These are phyloP conservation scores for Cyclotella baltica DNA, from an alignment of 108 stramenopile species.

Conservation along the genomic window DNA sequence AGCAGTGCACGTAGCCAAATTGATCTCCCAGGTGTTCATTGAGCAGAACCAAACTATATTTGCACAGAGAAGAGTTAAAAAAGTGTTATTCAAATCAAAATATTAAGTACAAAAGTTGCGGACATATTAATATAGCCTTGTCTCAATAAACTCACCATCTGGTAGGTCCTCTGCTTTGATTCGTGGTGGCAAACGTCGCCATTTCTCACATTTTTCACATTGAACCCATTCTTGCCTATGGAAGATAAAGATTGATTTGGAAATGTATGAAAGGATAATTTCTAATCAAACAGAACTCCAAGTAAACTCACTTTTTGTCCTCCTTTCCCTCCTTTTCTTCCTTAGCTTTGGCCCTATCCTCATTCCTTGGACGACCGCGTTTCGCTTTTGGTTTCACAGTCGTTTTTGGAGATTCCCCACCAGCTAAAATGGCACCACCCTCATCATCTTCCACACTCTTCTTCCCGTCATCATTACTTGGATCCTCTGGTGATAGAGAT, in stretches of 20 bases:
- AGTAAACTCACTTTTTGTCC: conserved; percentile 19
- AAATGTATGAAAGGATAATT: not conserved
- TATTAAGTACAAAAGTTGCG: too few relatives aligned
- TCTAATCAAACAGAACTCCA: not conserved
- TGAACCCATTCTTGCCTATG: conserved; percentile 87
- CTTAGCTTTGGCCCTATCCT: conserved; percentile 39
- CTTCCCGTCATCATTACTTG: conserved; percentile 1
- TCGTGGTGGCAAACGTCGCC: conserved; percentile 80
- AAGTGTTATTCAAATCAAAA: too few relatives aligned
- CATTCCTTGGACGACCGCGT: conserved; percentile 58
- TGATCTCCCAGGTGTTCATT: conserved; percentile 88
- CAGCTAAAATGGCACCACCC: conserved; percentile 1
- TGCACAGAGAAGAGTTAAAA: too few relatives aligned
- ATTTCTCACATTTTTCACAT: conserved; percentile 89
- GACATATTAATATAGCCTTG: too few relatives aligned
- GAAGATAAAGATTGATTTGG: not conserved
- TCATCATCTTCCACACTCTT: conserved; percentile 24
- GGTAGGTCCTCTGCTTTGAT: conserved; percentile 78
- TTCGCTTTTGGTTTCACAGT: conserved; percentile 24
- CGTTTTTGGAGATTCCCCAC: conserved; percentile 27
- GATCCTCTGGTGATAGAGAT: conserved; percentile 10
- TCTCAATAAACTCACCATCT: too few relatives aligned
- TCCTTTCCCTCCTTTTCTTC: conserved; percentile 45
- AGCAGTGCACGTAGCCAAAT: conserved; percentile 74
- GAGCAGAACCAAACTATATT: conserved; percentile 86